These are phyloP conservation scores for Aspergillus leporis DNA, from an alignment of 495 filamentous ascomycete species.

Conservation along the genomic window DNA sequence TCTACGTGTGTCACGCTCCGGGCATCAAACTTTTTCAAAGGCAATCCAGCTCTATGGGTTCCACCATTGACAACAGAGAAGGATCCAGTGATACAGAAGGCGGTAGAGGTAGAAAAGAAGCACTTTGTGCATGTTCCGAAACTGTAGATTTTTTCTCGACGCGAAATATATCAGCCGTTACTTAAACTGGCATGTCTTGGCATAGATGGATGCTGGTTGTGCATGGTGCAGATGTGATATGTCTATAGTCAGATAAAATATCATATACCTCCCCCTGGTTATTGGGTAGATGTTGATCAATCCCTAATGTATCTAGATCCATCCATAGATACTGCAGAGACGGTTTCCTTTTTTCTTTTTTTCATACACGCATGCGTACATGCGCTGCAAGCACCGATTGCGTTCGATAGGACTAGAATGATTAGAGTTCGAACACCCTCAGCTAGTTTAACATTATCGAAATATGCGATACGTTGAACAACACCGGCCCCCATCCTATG, in stretches of 20 bases:
- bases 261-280: no score
- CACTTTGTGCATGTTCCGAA: background rate
- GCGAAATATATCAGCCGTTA: background rate
- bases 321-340: background rate
- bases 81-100: background rate
- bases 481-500: no score
- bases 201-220: background rate
- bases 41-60: constrained; percentile 71
- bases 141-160: background rate
- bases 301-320: background rate
- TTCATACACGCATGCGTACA: no score
- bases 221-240: background rate
- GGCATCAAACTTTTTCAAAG: constrained; percentile 68
- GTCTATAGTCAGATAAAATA: background rate
- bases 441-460: no score
- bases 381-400: no score
- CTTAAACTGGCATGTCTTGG: background rate
- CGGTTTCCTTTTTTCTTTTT: background rate
- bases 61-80: constrained; percentile 45
- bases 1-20: constrained; percentile 66
- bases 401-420: no score
- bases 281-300: background rate
- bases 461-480: no score
- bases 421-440: no score
- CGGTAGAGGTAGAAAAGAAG: background rate